These are phyloP conservation scores for Vaccinium darrowii DNA, from an alignment of 148 eudicot species.

Conservation along the genomic window DNA sequence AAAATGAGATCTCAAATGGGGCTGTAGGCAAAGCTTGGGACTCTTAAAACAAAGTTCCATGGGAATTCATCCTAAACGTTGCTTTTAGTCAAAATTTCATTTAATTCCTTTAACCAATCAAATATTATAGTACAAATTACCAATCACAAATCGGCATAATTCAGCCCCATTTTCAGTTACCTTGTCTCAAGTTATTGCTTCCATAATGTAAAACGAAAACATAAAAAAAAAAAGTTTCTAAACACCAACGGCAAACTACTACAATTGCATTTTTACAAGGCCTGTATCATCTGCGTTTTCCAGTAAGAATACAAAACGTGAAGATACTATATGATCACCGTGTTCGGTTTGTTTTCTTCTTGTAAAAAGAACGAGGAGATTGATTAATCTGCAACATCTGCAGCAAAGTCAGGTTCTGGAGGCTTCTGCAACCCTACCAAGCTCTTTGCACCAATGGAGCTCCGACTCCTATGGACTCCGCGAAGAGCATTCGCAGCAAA, in stretches of 20 bases:
- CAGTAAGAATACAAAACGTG: neutral
- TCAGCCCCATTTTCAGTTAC: neutral
- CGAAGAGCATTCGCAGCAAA: slow-evolving; percentile 42
- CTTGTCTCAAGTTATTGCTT: neutral
- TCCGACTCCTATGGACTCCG: slow-evolving; percentile 28
- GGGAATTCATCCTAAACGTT: neutral
- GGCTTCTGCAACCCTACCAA: slow-evolving; percentile 29
- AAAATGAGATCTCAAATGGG: neutral
- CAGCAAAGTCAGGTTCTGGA: slow-evolving; percentile 34
- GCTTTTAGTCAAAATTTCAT: neutral
- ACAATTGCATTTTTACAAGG: neutral
- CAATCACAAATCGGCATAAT: neutral
- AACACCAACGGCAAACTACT: neutral
- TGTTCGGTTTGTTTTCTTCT: neutral
- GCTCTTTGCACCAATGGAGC: slow-evolving; percentile 3
- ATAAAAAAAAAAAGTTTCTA: neutral
- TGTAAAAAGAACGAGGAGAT: neutral
- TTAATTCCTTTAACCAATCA: neutral
- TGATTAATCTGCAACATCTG: neutral
- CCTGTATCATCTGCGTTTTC: neutral
- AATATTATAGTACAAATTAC: neutral
- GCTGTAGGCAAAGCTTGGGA: neutral
- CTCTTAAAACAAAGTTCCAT: neutral
- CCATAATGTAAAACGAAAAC: neutral
- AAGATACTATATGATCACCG: too few relatives aligned